A percentile compares a stretch with the other conserved stretches of the same genome.
These are phyloP conservation scores for Penicillium sp. DNA, from an alignment of 2,329 filamentous ascomycete species.

Conservation along the genomic window DNA sequence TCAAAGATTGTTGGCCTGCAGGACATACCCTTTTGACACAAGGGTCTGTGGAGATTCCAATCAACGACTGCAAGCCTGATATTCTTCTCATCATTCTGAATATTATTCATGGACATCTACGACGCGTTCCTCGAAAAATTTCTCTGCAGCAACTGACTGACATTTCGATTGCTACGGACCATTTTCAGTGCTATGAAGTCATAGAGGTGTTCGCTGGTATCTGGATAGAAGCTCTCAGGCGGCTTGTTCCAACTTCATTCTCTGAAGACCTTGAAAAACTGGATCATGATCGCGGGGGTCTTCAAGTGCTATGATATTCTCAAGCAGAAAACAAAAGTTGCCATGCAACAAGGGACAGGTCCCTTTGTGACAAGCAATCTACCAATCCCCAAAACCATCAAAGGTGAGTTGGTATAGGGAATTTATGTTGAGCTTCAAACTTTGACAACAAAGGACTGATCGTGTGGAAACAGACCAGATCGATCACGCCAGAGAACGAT, in stretches of 20 bases:
- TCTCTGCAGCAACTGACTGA: background rate
- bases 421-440: background rate
- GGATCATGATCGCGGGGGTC: background rate
- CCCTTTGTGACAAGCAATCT: background rate
- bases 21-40: background rate
- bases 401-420: background rate
- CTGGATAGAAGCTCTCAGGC: background rate
- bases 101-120: background rate
- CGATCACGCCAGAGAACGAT: background rate
- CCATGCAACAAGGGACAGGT: background rate
- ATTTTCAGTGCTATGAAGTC: background rate
- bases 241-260: too few relatives aligned
- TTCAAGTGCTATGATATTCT: background rate
- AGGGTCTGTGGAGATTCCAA: background rate
- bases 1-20: background rate
- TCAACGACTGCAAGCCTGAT: background rate
- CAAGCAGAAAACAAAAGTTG: background rate
- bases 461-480: background rate
- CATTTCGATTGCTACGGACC: background rate
- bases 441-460: background rate
- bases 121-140: background rate
- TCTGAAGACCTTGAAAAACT: background rate
- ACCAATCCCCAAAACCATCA: background rate
- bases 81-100: background rate
- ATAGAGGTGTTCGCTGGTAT: background rate